Evolutionary conservation across 352 stramenopile genomes (phyloP).

Genomic region (Phytophthora meadii): DNA sequence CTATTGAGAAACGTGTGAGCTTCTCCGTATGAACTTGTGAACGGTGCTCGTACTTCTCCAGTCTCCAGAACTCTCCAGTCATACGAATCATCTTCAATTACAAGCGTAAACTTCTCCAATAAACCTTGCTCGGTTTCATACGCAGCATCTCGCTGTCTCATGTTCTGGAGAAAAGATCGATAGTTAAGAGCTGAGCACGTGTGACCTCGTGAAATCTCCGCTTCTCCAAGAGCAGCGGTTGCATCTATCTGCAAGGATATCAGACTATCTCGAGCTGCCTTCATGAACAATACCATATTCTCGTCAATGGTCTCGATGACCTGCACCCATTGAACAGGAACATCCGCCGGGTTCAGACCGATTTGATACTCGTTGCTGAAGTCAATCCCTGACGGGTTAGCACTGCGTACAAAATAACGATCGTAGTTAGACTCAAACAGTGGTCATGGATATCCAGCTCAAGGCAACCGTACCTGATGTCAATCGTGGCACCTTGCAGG

Average conservation of each 20-base stretch:
- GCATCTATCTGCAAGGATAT: constrained; percentile 41
- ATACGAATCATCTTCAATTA: constrained; percentile 52
- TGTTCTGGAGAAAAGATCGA: constrained; percentile 57
- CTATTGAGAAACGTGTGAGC: constrained; percentile 27
- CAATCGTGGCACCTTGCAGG: constrained; percentile 40
- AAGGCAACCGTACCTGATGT: constrained; percentile 45
- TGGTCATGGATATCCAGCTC: background rate
- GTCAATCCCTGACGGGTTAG: constrained; percentile 62
- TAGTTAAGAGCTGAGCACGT: constrained; percentile 65
- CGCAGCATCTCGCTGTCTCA: constrained; percentile 19
- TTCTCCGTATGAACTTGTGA: constrained; percentile 36
- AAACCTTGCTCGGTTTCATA: constrained; percentile 30
- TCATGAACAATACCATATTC: constrained; percentile 59
- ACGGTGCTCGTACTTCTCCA: constrained; percentile 47
- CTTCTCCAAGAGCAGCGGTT: constrained; percentile 40
- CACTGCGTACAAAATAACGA: constrained; percentile 28
- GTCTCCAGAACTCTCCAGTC: constrained; percentile 54
- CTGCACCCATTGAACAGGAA: constrained; percentile 73
- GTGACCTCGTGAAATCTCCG: constrained; percentile 43
- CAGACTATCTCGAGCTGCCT: constrained; percentile 41
- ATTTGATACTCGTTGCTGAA: constrained; percentile 66
- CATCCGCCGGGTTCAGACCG: constrained; percentile 61
- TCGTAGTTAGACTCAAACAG: background rate
- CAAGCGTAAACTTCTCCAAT: constrained; percentile 45
- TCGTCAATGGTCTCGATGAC: constrained; percentile 60